Conservation (phyloP, 208 protist species). For the Leishmania arabica region DNA sequence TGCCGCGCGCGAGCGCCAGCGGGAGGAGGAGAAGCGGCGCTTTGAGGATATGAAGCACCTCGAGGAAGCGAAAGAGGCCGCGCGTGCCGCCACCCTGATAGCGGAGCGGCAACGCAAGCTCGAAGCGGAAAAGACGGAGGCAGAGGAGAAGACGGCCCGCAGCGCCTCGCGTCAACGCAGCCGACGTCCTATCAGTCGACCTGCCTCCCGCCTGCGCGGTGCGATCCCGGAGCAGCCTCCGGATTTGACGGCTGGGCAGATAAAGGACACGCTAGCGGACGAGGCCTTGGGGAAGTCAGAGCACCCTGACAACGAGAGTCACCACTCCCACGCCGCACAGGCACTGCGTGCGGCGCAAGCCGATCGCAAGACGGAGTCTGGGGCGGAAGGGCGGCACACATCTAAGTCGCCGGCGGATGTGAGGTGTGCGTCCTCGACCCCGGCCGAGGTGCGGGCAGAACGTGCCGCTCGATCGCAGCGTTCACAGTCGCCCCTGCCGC, state of each 20-base stretch:
- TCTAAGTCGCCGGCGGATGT: neutral
- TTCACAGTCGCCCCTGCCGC: neutral
- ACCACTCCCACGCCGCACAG: neutral
- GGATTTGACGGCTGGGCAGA: constrained; percentile 47
- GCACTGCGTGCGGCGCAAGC: neutral
- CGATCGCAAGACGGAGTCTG: neutral
- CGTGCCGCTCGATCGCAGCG: neutral
- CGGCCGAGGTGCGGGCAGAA: neutral
- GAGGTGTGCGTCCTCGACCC: neutral
- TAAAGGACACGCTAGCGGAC: constrained; percentile 50
- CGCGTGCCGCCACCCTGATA: constrained; percentile 41
- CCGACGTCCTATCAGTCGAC: constrained; percentile 46
- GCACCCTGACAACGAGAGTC: neutral
- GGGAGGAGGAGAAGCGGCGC: constrained; percentile 41
- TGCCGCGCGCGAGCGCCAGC: constrained; percentile 34
- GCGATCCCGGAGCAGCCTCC: constrained; percentile 73
- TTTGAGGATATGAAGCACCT: constrained; percentile 36
- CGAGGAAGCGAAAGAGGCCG: constrained; percentile 50
- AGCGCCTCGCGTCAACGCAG: constrained; percentile 43
- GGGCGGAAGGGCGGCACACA: neutral
- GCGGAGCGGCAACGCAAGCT: constrained; percentile 33
- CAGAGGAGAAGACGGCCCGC: constrained; percentile 25
- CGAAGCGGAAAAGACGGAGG: constrained; percentile 19
- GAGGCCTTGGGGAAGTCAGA: constrained; percentile 19
- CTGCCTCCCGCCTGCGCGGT: constrained; percentile 41